Percentiles rank a stretch among this genome's conserved stretches.
Conservation (phyloP, 768 basidiomycete genomes). For the Mycena floridula region DNA sequence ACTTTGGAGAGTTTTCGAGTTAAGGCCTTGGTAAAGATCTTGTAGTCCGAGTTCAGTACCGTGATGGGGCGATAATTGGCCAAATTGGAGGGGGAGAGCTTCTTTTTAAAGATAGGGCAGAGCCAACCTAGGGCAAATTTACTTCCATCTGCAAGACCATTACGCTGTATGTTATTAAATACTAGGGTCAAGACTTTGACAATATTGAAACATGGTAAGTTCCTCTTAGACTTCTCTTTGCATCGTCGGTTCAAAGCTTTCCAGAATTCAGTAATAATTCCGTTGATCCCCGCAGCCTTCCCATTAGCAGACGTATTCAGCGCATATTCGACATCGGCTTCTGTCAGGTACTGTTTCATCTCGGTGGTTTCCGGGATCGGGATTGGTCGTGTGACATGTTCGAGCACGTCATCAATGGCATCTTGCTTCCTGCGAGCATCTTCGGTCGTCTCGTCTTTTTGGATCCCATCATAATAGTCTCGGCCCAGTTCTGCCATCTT, state of each 20-base stretch:
- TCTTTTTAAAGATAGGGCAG: no score
- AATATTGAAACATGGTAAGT: not conserved
- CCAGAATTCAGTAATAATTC: no score
- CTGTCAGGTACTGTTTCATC: not conserved
- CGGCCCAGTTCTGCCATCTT: not conserved
- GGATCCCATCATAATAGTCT: not conserved
- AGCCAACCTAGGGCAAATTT: no score
- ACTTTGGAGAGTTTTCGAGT: no score
- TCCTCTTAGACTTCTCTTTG: not conserved
- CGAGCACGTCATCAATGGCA: not conserved
- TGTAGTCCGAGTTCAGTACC: no score
- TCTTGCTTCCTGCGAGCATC: not conserved
- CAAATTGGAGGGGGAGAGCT: no score
- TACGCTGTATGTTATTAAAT: no score
- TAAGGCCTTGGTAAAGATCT: no score
- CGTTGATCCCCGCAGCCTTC: not conserved
- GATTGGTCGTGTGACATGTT: not conserved
- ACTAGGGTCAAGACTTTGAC: not conserved
- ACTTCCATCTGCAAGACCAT: no score
- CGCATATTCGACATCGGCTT: not conserved
- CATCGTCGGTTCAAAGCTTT: not conserved
- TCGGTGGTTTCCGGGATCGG: not conserved
- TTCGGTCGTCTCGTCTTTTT: not conserved
- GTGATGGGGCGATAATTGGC: no score
- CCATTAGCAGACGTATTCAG: not conserved